These are phyloP conservation scores for Kluyveromyces sp. DNA, from an alignment of 1,139 yeast species.

Conservation along the genomic window DNA sequence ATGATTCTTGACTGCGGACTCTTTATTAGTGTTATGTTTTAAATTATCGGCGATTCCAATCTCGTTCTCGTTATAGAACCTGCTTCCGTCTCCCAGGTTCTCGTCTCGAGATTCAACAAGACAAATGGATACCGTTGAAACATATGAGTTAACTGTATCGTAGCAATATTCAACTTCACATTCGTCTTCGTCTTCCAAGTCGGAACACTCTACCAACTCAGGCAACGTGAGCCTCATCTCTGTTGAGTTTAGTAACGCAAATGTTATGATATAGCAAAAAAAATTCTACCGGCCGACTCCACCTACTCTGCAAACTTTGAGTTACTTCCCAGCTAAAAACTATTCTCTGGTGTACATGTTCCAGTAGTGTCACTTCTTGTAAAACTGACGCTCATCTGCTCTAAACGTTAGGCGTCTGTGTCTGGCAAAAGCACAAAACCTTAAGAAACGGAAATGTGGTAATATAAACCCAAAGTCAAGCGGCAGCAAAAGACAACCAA, in stretches of 20 bases:
- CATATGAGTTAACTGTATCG: not conserved
- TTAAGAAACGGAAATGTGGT: not conserved
- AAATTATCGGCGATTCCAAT: not conserved
- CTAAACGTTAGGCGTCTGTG: too few species aligned
- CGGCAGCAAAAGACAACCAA: too few species aligned
- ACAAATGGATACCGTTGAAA: constrained; percentile 1
- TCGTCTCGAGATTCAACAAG: not conserved
- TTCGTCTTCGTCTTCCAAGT: constrained; percentile 1
- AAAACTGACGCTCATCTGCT: too few species aligned
- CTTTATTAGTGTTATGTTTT: too few species aligned
- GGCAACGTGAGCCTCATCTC: constrained; percentile 1
- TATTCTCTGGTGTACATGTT: too few species aligned
- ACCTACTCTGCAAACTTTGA: not conserved
- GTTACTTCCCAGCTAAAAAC: too few species aligned
- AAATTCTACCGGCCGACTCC: not conserved
- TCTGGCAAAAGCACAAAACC: not conserved
- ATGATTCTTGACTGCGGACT: not conserved
- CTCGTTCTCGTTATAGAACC: not conserved
- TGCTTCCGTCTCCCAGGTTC: not conserved
- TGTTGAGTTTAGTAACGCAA: not conserved
- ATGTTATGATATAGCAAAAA: not conserved
- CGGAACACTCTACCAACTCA: constrained; percentile 1
- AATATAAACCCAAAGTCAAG: too few species aligned
- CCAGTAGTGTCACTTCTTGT: too few species aligned
- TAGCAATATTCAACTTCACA: constrained; percentile 2